Base-by-base conservation (phyloP, 2,329 filamentous ascomycete genomes). In the Plectosphaerella plurivora region DNA sequence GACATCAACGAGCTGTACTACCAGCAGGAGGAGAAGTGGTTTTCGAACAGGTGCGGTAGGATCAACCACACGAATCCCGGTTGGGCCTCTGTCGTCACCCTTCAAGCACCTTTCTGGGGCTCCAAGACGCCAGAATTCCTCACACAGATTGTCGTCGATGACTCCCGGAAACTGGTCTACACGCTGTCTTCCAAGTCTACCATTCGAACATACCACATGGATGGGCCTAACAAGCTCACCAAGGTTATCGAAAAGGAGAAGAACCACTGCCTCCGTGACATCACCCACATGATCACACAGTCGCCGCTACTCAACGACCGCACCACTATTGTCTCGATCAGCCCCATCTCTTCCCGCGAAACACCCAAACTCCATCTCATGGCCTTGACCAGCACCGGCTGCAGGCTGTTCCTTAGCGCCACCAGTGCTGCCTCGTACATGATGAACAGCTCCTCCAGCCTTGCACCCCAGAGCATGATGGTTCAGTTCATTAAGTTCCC, bases 11-110 rank as follows among this genome's bases (percentile, higher is more conserved):
- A 99, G 70, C 81, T 99, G 51, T 92, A 88, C 60, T 99, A 99
- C 67, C 93, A 97, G 70, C 91, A 96, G 64, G 91, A 97, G 68
- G 94, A 99, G 71, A 88, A 89, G 61, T 99, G 94, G 94, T 99
- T 99, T 66, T 87, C 89, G 50, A 91, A 86, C 68, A 83, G 88
- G 59, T 95, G 90, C 66, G 86, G 87, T 55, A 96, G 92, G 71
- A 85, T 93, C 57, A 95, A 95, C 65, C 94, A 97, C 67, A 93
- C 87, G 47, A 87, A 82, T 66, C 84, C 82, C 4, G 86, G 87
- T 35, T 86, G 89, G 75, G 79, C 80, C 52, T 86, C 82, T 11
- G 78, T 88, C 3, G 74, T 90, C 1, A 74, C 70, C 1, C 58
- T 82, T 1, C 72, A 76, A 18, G 67, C 72, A n/a, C 65, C 71